These are phyloP conservation scores for Coleophoma eucalyptorum DNA, from an alignment of 2,329 filamentous ascomycete genomes.

Conservation along the genomic window DNA sequence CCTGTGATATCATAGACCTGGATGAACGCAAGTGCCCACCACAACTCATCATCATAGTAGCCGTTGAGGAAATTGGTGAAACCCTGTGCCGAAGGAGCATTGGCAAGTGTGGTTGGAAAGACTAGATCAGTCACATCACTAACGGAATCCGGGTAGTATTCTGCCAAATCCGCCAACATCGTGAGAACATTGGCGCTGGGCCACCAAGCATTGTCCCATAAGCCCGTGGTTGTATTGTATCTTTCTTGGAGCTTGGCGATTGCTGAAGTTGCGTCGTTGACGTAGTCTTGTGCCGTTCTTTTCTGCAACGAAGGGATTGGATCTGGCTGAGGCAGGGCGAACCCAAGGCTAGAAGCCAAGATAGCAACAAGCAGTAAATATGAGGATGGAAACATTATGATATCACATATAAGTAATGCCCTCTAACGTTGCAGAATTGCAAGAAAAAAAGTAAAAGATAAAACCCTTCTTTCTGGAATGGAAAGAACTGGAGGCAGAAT, in stretches of 20 bases:
- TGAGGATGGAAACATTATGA: not conserved
- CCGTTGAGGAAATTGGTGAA: slow-evolving; percentile 45
- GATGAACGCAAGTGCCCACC: slow-evolving; percentile 60
- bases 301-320: slow-evolving; percentile 4
- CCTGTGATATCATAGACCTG: slow-evolving; percentile 51
- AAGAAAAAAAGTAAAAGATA: too few species aligned
- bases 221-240: slow-evolving; percentile 55
- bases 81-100: slow-evolving; percentile 20
- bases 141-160: slow-evolving; percentile 15
- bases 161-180: slow-evolving; percentile 50
- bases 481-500: too few species aligned
- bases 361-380: not conserved
- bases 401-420: not conserved
- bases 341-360: slow-evolving; percentile 3
- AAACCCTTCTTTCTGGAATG: too few species aligned
- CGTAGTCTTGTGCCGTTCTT: slow-evolving; percentile 14
- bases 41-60: slow-evolving; percentile 59
- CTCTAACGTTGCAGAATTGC: not conserved
- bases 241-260: slow-evolving; percentile 50
- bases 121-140: slow-evolving; percentile 13
- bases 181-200: slow-evolving; percentile 66
- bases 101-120: slow-evolving; percentile 17
- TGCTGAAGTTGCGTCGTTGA: slow-evolving; percentile 24
- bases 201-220: slow-evolving; percentile 70
- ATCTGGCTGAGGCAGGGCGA: slow-evolving; percentile 4